A percentile compares a stretch with the other conserved stretches of the same genome.
Conservation (phyloP, 2,329 filamentous ascomycete genomes). For the Corinectria fuckeliana region DNA sequence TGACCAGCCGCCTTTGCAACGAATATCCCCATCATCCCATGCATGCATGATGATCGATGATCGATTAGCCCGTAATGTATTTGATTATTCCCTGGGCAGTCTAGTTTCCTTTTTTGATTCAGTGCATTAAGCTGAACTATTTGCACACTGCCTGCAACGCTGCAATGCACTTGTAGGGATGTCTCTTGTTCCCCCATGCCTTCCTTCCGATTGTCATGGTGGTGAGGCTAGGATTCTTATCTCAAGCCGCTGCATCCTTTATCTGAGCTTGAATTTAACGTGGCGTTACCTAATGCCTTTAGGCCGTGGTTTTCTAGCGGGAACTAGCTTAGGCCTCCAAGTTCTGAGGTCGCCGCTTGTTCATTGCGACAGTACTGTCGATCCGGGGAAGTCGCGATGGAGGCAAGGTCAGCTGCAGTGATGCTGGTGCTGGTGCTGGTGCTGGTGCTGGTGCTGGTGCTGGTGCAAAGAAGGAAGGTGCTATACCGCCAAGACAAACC, state of each 20-base stretch:
- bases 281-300: slow-evolving; percentile 18
- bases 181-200: background rate
- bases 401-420: no score
- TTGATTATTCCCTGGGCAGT: background rate
- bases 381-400: slow-evolving; percentile 20
- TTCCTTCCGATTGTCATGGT: background rate
- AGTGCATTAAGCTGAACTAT: background rate
- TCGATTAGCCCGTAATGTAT: no score
- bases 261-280: slow-evolving; percentile 6
- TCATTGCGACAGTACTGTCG: background rate
- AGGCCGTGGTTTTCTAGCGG: background rate
- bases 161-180: background rate
- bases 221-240: slow-evolving; percentile 8
- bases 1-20: background rate
- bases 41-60: background rate
- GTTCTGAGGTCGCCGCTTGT: no score
- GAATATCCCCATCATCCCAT: background rate
- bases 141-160: background rate
- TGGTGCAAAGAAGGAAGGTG: background rate
- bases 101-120: background rate
- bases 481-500: background rate
- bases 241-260: background rate
- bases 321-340: no score
- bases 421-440: background rate
- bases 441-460: background rate